Conservation (phyloP, 2,329 filamentous ascomycete genomes). For the Cercospora sp. region DNA sequence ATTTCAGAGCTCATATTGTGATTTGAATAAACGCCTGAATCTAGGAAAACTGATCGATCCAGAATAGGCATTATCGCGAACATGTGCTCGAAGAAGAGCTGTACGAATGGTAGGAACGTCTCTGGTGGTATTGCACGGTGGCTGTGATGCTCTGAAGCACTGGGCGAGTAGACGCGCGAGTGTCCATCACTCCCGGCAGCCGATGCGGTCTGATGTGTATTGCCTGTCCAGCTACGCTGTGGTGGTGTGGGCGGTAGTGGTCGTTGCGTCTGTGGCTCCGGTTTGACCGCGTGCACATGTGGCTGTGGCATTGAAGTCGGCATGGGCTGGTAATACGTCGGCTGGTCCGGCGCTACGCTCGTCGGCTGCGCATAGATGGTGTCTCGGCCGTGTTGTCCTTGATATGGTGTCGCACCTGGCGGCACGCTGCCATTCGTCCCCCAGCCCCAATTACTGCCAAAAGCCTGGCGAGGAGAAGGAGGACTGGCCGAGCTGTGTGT, state of each 20-base stretch:
- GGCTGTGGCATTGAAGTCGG: constrained; percentile 22
- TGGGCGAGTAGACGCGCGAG: constrained; percentile 25
- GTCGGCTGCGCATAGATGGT: constrained; percentile 21
- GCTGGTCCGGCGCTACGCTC: constrained; percentile 31
- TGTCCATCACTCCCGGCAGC: constrained; percentile 28
- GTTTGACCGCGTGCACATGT: constrained; percentile 3
- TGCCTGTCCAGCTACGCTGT: constrained; percentile 24
- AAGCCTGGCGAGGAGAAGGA: constrained; percentile 29
- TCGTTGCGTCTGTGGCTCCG: constrained; percentile 18
- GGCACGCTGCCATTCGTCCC: constrained; percentile 19
- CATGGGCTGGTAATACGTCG: constrained; percentile 25
- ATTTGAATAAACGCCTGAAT: constrained; percentile 32
- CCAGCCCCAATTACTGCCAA: constrained; percentile 36
- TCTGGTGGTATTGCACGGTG: constrained; percentile 31
- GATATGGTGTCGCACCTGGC: constrained; percentile 15
- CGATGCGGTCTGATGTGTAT: constrained; percentile 22
- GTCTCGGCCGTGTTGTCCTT: constrained; percentile 12
- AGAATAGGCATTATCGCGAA: constrained; percentile 41
- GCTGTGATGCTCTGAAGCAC: constrained; percentile 24
- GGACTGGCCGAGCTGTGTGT: constrained; percentile 28
- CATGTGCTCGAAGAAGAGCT: constrained; percentile 41
- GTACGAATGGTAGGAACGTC: constrained; percentile 37
- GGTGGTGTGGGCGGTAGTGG: constrained; percentile 14
- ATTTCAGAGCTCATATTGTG: constrained; percentile 31
- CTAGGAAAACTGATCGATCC: constrained; percentile 35